Evolutionary conservation across 2,329 filamentous ascomycete genomes (phyloP), one percentile per base, ranked within the genome.

Genomic region (Nemania bipapillata): DNA sequence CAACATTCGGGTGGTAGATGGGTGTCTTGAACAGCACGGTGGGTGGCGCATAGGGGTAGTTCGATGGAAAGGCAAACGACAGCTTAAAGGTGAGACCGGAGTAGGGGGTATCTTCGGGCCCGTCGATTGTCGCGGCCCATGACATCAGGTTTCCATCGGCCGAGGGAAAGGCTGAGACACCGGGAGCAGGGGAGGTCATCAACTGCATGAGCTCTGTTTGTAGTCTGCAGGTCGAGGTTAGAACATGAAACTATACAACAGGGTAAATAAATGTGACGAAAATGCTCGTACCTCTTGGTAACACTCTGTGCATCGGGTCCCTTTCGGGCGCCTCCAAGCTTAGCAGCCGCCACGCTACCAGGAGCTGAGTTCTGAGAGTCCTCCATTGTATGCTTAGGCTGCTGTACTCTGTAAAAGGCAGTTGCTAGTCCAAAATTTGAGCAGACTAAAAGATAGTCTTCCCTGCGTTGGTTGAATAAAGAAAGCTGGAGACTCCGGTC

Each of bases 171-270:
- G 96, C 96, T 64, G 94, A 97, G 77, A 98, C 90, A 73, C 96
- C 96, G 15, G 94, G 93, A 0, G 95, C 94, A 1, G 94, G 91
- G 49, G 94, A 94, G 76, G 94, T 94, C 96, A 99, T 98, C 75
- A 99, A 90, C 81, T 96, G 91, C 95, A 99, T 98, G 74, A 99
- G 87, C 83, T 99, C 96, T 56, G 94, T 96, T 83, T 99, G 96
- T 65, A 99, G 87, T 77, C 96, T 98, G 78, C 17, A 11, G 37
- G 26, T 4, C 2, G 20, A 17, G 45, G 65, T 72, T 42, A 71
- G 67, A 42, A 55, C 15, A 37, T 4, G 28, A 9, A 0, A 20
- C n/a, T 12, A 8, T 3, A 22, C 47, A 22, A 24, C 12, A 28
- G n/a, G 28, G 50, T 32, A 69, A 81, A 60, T 59, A 17, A 2